Percentiles rank a stretch among this genome's conserved stretches.
phyloP scores from a whole-genome alignment of 2,329 filamentous ascomycete genomes.

The Aspergillus transmontanensis region DNA sequence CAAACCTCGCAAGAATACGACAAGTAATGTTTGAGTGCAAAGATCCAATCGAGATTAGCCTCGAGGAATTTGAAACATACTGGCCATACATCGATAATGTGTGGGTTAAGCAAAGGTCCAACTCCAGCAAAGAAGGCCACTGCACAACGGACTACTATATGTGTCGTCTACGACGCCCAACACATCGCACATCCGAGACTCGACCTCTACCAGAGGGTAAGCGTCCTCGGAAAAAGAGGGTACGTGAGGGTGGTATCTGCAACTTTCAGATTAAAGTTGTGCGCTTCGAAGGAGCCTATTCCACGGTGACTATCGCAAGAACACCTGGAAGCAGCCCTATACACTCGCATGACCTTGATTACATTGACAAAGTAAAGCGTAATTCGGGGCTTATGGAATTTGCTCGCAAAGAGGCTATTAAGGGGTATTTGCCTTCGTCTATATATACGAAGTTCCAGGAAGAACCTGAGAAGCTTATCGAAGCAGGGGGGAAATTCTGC shows the following conservation, averaged over 20 bases:
- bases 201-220: conserved; percentile 49
- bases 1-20: conserved; percentile 46
- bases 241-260: conserved; percentile 49
- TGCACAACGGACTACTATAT: conserved; percentile 51
- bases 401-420: conserved; percentile 47
- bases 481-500: conserved; percentile 49
- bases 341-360: conserved; percentile 51
- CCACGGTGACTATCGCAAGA: conserved; percentile 46
- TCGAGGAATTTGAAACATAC: conserved; percentile 50
- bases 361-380: conserved; percentile 51
- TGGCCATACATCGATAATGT: conserved; percentile 55
- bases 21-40: conserved; percentile 49
- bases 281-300: conserved; percentile 46
- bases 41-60: conserved; percentile 49
- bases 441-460: conserved; percentile 53
- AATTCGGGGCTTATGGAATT: conserved; percentile 53
- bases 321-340: conserved; percentile 43
- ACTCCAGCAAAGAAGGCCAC: conserved; percentile 44
- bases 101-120: conserved; percentile 51
- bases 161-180: conserved; percentile 47
- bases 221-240: conserved; percentile 46
- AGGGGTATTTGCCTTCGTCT: conserved; percentile 51
- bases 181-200: conserved; percentile 42
- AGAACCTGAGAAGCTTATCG: conserved; percentile 46
- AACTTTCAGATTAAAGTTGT: conserved; percentile 53